Evolutionary conservation across 1,284 basidiomycete species (phyloP), one percentile per base, ranked within the genome.

Genomic region (Tilletia setariae): DNA sequence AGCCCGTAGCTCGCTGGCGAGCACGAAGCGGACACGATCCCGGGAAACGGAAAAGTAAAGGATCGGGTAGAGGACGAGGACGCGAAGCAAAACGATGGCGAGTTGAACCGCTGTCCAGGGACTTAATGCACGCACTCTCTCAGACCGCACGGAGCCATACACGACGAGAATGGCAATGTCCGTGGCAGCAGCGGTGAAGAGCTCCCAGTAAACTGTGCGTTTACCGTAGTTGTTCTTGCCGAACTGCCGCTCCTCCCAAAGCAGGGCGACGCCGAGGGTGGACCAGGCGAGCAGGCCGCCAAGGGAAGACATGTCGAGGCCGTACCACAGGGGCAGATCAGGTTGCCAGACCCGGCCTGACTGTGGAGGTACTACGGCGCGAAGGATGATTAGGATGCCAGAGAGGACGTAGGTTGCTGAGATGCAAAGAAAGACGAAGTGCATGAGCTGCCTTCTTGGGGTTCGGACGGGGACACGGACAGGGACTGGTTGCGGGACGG

Each of bases 391-490:
- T 43, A 80, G 70, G 15, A 69, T 65, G 30, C 77, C 79, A 15
- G 76, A 75, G n/a, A 65, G 63, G 51, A 78, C 67, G 67, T 76
- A 80, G 49, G 75, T 74, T 9, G 67, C 71, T 13, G 77, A 71
- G 30, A 79, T 47, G n/a, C 63, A 61, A 51, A 76, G 42, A 63
- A 69, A 71, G 56, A 19, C 44, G 47, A 46, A 59, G 40, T 74
- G 76, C 16, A 73, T 79, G 30, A 76, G 70, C 25, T 74, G 32
- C 1, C 77, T 70, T 19, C 77, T 71, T 16, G 74, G 70, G 2
- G 73, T 74, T 61, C 73, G 76, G n/a, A 79, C 73, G 9, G 75
- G 77, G 0, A 78, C 73, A 49, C 78, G 68, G 64, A 78, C 75
- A 0, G 75, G 75, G 3, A 71, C 74, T 3, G 77, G 77, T 32